Evolutionary conservation across 1,284 basidiomycete species (phyloP).

Genomic region (Paramarasmius palmivorus): DNA sequence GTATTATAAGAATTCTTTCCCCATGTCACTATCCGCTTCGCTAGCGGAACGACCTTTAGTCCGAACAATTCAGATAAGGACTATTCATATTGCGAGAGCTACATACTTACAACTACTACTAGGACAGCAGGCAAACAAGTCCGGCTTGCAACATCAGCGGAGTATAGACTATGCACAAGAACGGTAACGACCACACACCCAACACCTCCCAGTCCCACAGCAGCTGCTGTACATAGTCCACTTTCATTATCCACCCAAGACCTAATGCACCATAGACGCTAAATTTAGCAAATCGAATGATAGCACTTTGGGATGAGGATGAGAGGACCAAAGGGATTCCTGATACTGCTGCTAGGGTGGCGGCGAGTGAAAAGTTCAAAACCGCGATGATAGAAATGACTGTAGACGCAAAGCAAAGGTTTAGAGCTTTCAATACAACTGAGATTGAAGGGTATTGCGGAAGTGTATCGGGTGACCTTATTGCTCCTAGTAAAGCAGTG

Average conservation of each 20-base stretch:
- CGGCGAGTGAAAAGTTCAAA: constrained; percentile 88
- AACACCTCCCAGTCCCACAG: constrained; percentile 74
- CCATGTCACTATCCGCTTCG: too few species aligned
- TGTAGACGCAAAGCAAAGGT: constrained; percentile 78
- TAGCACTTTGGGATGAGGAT: constrained; percentile 27
- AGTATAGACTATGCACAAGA: constrained; percentile 69
- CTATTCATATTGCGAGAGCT: too few species aligned
- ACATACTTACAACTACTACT: background rate
- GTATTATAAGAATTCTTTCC: background rate
- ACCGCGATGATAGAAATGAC: constrained; percentile 84
- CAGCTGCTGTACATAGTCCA: constrained; percentile 44
- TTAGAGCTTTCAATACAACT: constrained; percentile 65
- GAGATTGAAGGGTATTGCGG: constrained; percentile 41
- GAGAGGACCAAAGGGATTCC: constrained; percentile 61
- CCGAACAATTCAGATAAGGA: too few species aligned
- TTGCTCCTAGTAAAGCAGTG: constrained; percentile 23
- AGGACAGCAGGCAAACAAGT: constrained; percentile 50
- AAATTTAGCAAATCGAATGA: constrained; percentile 38
- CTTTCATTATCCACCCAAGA: constrained; percentile 57
- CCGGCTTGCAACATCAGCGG: constrained; percentile 71
- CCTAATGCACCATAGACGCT: constrained; percentile 46
- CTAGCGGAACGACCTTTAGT: too few species aligned
- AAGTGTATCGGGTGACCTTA: background rate
- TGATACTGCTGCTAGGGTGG: constrained; percentile 61
- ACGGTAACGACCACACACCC: constrained; percentile 75